These are phyloP conservation scores for Botryosphaeria dothidea DNA, from an alignment of 2,329 filamentous ascomycete species.

Conservation along the genomic window DNA sequence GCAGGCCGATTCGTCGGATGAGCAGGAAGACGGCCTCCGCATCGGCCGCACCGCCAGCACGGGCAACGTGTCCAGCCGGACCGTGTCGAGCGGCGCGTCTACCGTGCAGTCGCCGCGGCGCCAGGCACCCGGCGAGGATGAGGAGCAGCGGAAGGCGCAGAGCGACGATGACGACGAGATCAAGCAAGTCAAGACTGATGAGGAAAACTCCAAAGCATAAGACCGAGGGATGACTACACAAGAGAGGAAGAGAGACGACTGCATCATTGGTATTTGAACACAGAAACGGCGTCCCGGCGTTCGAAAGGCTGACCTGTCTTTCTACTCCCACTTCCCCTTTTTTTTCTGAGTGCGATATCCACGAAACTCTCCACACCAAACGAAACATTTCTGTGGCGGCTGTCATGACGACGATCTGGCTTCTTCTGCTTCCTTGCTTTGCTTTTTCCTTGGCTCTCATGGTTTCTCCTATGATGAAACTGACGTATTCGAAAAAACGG, in stretches of 20 bases:
- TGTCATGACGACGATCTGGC: no score
- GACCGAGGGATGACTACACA: background rate
- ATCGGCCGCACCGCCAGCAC: background rate
- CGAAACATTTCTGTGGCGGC: no score
- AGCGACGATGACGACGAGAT: background rate
- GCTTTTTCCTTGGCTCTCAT: no score
- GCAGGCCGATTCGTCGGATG: background rate
- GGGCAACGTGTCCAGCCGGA: background rate
- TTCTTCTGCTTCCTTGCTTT: no score
- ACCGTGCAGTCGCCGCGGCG: background rate
- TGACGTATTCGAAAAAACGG: no score
- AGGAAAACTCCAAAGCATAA: background rate
- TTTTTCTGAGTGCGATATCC: background rate
- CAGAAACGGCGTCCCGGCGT: background rate
- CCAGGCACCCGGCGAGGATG: background rate
- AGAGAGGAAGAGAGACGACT: background rate
- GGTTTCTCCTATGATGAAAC: no score
- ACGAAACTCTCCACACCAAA: no score
- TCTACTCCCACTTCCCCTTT: background rate
- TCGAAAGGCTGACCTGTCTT: no score
- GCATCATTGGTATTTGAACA: background rate
- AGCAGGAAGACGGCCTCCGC: background rate
- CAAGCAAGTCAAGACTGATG: background rate
- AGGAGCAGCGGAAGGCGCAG: background rate
- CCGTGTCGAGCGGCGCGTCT: constrained; percentile 13